These are phyloP conservation scores for Rutstroemia sp. DNA, from an alignment of 2,329 filamentous ascomycete species.

Conservation along the genomic window DNA sequence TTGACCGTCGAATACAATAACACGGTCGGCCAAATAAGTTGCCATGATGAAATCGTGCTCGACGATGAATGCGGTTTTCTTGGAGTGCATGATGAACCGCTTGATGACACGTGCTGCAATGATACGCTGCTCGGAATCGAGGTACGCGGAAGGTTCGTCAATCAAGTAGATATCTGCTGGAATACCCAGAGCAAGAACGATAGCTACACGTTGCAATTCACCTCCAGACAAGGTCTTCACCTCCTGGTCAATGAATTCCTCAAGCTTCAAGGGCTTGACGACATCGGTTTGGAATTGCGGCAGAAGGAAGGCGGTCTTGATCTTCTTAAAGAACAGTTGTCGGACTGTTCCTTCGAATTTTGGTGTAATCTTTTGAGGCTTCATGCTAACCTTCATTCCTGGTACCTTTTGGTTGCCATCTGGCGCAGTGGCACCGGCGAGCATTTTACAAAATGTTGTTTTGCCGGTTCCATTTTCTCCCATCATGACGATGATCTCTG, in stretches of 20 bases:
- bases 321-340: constrained; percentile 99
- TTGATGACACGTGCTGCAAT: constrained; percentile 97
- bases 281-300: constrained; percentile 99
- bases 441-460: constrained; percentile 95
- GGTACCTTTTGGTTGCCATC: constrained; percentile 73
- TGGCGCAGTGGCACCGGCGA: constrained; percentile 88
- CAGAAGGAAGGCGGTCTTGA: constrained; percentile 91
- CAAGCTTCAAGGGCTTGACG: constrained; percentile 97
- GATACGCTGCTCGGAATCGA: constrained; percentile 98
- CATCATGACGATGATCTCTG: constrained; percentile 99
- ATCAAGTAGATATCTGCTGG: constrained; percentile 98
- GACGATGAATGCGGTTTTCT: constrained; percentile 98
- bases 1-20: constrained; percentile 96
- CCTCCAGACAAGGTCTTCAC: constrained; percentile 98
- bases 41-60: constrained; percentile 99
- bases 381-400: constrained; percentile 97
- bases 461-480: constrained; percentile 99
- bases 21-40: constrained; percentile 71
- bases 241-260: constrained; percentile 99
- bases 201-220: constrained; percentile 98
- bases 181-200: constrained; percentile 90
- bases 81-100: constrained; percentile 99
- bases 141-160: constrained; percentile 93
- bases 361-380: constrained; percentile 98
- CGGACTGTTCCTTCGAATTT: constrained; percentile 97